Conservation (phyloP, 768 basidiomycete species). For the Naganishia vishniacii region DNA sequence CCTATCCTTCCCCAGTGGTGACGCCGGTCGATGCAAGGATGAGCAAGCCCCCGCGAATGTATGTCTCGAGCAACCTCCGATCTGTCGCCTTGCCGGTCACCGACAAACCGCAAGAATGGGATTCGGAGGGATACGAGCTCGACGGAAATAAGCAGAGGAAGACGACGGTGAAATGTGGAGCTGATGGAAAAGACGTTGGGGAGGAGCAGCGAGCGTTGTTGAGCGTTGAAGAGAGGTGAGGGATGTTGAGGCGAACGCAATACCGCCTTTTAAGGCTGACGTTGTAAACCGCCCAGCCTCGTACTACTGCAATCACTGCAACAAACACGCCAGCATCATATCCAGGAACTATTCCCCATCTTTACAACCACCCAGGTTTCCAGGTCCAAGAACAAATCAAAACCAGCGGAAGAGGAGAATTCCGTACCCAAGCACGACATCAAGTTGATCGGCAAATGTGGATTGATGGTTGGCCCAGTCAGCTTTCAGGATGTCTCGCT, state of each 20-base stretch:
- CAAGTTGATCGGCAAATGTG: conserved; percentile 4
- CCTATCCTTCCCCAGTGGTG: too few relatives aligned
- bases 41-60: not conserved
- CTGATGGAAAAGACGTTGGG: not conserved
- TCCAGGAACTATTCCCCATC: conserved; percentile 10
- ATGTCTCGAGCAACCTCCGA: not conserved
- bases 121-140: not conserved
- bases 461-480: conserved; percentile 3
- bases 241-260: not conserved
- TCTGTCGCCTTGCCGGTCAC: not conserved
- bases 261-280: not conserved
- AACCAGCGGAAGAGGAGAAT: not conserved
- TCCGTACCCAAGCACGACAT: conserved; percentile 2
- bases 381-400: not conserved
- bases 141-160: too few relatives aligned
- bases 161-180: not conserved
- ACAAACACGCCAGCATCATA: conserved; percentile 18
- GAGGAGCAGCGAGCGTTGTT: not conserved
- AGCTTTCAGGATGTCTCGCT: conserved; percentile 6
- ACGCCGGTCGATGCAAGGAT: too few relatives aligned
- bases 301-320: conserved; percentile 16
- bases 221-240: not conserved
- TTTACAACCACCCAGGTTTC: not conserved
- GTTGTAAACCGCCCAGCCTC: not conserved
- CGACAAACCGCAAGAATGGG: conserved; percentile 2